These are phyloP conservation scores for Colletotrichum godetiae DNA, from an alignment of 2,329 filamentous ascomycete species.

Conservation along the genomic window DNA sequence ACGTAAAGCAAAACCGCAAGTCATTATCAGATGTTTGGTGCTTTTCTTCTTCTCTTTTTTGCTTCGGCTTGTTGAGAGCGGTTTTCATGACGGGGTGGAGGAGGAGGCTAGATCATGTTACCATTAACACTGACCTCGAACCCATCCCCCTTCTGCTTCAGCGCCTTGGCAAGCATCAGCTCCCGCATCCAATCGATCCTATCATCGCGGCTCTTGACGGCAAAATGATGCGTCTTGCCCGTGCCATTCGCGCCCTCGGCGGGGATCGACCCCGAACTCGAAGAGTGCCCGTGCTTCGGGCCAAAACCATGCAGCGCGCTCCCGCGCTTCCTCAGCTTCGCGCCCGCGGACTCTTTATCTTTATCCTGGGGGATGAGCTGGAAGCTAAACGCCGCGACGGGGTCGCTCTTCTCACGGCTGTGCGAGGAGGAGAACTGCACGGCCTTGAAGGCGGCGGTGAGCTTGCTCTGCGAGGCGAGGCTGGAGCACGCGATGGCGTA, in stretches of 20 bases:
- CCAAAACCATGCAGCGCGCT: slow-evolving; percentile 53
- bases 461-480: slow-evolving; percentile 79
- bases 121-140: slow-evolving; percentile 87
- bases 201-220: slow-evolving; percentile 87
- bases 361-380: slow-evolving; percentile 81
- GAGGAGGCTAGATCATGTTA: slow-evolving; percentile 70
- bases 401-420: slow-evolving; percentile 63
- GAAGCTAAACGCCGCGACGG: slow-evolving; percentile 81
- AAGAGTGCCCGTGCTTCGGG: slow-evolving; percentile 37
- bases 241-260: slow-evolving; percentile 67
- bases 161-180: slow-evolving; percentile 89
- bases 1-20: no score
- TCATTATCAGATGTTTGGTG: background rate
- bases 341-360: slow-evolving; percentile 58
- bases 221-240: slow-evolving; percentile 93
- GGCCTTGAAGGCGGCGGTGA: slow-evolving; percentile 88
- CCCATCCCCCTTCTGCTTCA: slow-evolving; percentile 85
- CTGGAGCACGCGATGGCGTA: slow-evolving; percentile 89
- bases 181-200: slow-evolving; percentile 98
- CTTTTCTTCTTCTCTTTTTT: slow-evolving; percentile 25
- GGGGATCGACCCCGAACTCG: slow-evolving; percentile 40
- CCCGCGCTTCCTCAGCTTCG: slow-evolving; percentile 62
- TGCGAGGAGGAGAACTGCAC: slow-evolving; percentile 71
- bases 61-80: background rate
- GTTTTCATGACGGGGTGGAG: background rate